Conservation (phyloP, 495 filamentous ascomycete genomes). For the Aspergillus diversus region DNA sequence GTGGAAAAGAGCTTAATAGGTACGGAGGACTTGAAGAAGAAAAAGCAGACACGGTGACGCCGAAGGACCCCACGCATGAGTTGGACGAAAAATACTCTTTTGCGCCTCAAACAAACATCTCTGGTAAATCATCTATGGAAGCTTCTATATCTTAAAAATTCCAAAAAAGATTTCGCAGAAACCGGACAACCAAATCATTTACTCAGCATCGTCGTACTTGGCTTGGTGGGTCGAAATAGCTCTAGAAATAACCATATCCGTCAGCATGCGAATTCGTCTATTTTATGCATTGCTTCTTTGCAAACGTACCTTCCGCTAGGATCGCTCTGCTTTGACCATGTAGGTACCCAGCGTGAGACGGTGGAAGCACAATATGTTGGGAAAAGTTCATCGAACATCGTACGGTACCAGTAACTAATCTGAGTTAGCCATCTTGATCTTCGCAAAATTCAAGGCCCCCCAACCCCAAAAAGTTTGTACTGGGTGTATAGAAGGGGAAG, state of each 20-base stretch:
- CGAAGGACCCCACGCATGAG: conserved; percentile 5
- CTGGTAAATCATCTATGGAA: conserved; percentile 31
- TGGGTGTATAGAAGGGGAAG: neutral
- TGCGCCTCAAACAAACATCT: conserved; percentile 23
- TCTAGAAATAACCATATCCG: conserved; percentile 40
- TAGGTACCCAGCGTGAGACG: conserved; percentile 97
- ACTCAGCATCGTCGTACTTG: conserved; percentile 60
- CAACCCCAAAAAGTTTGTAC: neutral
- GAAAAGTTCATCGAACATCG: conserved; percentile 99
- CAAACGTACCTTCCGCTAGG: conserved; percentile 82
- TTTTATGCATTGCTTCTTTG: neutral
- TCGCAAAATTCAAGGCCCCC: neutral
- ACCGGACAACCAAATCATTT: conserved; percentile 27
- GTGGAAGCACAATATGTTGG: conserved; percentile 87
- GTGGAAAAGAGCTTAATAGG: neutral
- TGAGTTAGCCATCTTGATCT: conserved; percentile 29
- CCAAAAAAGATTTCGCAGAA: conserved; percentile 19
- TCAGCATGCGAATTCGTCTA: conserved; percentile 15
- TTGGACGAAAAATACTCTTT: conserved; percentile 23
- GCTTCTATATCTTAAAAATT: conserved; percentile 29
- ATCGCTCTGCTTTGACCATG: conserved; percentile 94
- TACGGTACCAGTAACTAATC: conserved; percentile 89
- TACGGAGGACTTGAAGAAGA: conserved; percentile 10
- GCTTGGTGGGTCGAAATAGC: conserved; percentile 70
- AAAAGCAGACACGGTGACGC: conserved; percentile 17